Percentiles rank a stretch among this genome's conserved stretches.
Evolutionary conservation across 805 yeast species (phyloP).

Genomic region (Saturnispora hagleri): DNA sequence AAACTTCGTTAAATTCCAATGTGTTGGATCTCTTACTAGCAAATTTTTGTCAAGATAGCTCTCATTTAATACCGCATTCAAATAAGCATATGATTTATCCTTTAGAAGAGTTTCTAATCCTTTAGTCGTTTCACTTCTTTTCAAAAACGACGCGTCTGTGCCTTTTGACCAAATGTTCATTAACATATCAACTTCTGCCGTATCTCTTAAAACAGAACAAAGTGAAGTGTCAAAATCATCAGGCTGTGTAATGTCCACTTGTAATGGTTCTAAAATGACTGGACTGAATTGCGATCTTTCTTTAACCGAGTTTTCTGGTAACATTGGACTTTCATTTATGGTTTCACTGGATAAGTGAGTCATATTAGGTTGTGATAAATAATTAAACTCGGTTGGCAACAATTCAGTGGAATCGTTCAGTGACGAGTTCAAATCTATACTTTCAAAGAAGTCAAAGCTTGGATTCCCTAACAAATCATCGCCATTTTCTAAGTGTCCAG

Average conservation of each 20-base stretch:
- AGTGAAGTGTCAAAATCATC: slow-evolving; percentile 14
- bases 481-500: neutral
- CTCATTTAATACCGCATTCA: slow-evolving; percentile 30
- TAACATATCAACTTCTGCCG: slow-evolving; percentile 5
- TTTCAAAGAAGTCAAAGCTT: slow-evolving; percentile 5
- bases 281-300: neutral
- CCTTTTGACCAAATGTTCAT: neutral
- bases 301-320: neutral
- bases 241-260: neutral
- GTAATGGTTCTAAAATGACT: neutral
- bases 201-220: slow-evolving; percentile 22
- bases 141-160: neutral
- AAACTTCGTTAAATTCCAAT: slow-evolving; percentile 2
- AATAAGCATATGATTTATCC: slow-evolving; percentile 32
- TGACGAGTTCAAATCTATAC: neutral
- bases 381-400: neutral
- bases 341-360: slow-evolving; percentile 2
- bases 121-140: neutral
- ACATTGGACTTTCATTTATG: neutral
- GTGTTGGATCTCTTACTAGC: slow-evolving; percentile 7
- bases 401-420: neutral
- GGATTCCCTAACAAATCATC: neutral
- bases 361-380: neutral
- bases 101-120: slow-evolving; percentile 3
- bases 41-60: slow-evolving; percentile 2